Base-by-base conservation (phyloP, 176 grass and related monocot genomes). In the Aegilops umbellulata region DNA sequence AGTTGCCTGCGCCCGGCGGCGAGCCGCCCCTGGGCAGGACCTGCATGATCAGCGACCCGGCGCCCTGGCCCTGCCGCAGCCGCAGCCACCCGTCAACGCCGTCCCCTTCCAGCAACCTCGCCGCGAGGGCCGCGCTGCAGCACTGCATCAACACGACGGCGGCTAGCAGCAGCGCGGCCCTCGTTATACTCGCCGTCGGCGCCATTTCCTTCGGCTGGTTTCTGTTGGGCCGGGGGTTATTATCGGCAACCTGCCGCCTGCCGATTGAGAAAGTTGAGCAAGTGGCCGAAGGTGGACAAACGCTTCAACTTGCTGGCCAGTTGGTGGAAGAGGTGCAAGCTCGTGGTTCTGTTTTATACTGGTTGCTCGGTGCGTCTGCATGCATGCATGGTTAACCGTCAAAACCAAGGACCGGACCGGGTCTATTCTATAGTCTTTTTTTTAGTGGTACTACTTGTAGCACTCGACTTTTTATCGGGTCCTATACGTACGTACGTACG, bases 71-170 rank as follows among this genome's bases (percentile, higher is more conserved):
- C 49, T 23, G 75, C 47, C 47, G 26, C 31, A 69, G 66, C 66
- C 66, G 2, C 27, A 10, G 70, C 29, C 64, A 64, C 74, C 63
- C 55, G 13, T n/a, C 3, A 20, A 39, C 41, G 8, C 20, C 8
- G 20, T 78, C 35, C 1, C 76, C 77, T 17, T 10, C 3, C 3
- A 86, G 29, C 65, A 68, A 38, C 51, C 84, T 70, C 51, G 49
- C 84, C 76, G 65, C 65, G 7, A 71, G 19, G 49, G 71, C 32
- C 34, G 2, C 51, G 65, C 80, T 72, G 76, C 76, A 87, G 27
- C 55, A 80, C 10, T 80, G 85, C 77, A 87, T 74, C 57, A 81
- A 15, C 85, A 74, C 9, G 15, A 81, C 68, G 38, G 41, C 78
- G 20, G 62, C 22, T 29, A 81, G 2, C 41, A 75, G 13, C 69